Evolutionary conservation across 2,329 filamentous ascomycete genomes (phyloP), one percentile per base, ranked within the genome.

Genomic region (Aureobasidium namibiae): DNA sequence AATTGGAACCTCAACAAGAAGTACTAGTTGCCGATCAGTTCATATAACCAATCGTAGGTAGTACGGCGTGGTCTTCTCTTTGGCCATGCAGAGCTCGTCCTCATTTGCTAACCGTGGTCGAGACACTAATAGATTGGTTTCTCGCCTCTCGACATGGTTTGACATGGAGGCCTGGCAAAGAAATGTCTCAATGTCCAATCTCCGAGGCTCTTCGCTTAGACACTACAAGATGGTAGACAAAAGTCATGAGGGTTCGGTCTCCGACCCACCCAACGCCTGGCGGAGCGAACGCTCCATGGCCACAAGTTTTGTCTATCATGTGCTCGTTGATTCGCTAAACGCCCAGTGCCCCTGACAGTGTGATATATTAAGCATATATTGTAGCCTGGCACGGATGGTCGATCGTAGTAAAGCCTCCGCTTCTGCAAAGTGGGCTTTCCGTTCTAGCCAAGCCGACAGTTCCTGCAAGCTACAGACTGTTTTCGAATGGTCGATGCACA

Each of bases 1-100:
- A 41, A 34, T 10, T 50, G 45, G 13, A 53, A n/a, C 24, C 9
- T 18, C 18, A 41, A 34, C 26, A 48, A 54, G 31, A n/a, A 44
- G n/a, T 59, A 16, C 56, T 61, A 60, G 56, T 59, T 50, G 56
- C 48, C 56, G 56, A 61, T 60, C 60, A 50, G 24, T 45, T 56
- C 56, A 34, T 44, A 60, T 38, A 49, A 44, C 50, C 29, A 7
- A 21, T 56, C 31, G 54, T 26, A 60, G 41, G 24, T 44, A 18
- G 34, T 42, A 26, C 26, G 49, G 33, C 60, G 31, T 38, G 49
- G 44, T 16, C 36, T 26, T 39, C 16, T 44, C 41, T 54, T 50
- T 61, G 48, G 56, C 56, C 56, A 48, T 29, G 48, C 24, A 45
- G 16, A 26, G 42, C 42, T 45, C 24, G 42, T 31, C n/a, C n/a